These are phyloP conservation scores for Echites panduratus DNA, from an alignment of 257 asterid genomes.

Conservation along the genomic window DNA sequence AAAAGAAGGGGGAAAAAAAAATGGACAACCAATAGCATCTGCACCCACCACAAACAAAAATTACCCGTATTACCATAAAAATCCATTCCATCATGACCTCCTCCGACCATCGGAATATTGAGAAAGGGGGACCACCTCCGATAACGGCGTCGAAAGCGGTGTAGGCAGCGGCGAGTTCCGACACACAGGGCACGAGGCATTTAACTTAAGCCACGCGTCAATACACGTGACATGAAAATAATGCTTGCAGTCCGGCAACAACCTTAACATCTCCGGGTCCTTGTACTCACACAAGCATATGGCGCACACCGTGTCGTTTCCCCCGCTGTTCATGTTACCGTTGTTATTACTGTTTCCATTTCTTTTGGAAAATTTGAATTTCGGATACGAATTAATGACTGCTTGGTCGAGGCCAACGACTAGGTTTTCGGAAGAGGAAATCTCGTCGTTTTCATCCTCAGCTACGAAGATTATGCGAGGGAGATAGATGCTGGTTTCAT, in stretches of 20 bases:
- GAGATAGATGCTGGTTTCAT: slow-evolving; percentile 54
- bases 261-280: slow-evolving; percentile 78
- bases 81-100: slow-evolving; percentile 27
- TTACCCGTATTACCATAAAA: too few species aligned
- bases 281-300: slow-evolving; percentile 82
- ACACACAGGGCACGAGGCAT: slow-evolving; percentile 85
- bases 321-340: slow-evolving; percentile 5
- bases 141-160: slow-evolving; percentile 86
- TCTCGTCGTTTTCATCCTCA: slow-evolving; percentile 52
- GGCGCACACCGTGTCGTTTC: slow-evolving; percentile 60
- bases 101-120: slow-evolving; percentile 88
- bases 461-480: slow-evolving; percentile 79
- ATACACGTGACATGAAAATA: slow-evolving; percentile 79
- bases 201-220: slow-evolving; percentile 91
- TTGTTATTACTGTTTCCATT: slow-evolving; percentile 8
- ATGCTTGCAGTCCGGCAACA: slow-evolving; percentile 92
- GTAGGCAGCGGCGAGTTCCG: slow-evolving; percentile 94
- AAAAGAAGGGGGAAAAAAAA: background rate
- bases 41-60: background rate
- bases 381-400: slow-evolving; percentile 78
- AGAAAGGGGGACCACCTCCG: slow-evolving; percentile 96
- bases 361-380: slow-evolving; percentile 48
- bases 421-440: slow-evolving; percentile 31
- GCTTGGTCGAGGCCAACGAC: slow-evolving; percentile 75
- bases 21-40: background rate